phyloP scores from a whole-genome alignment of 2,329 filamentous ascomycete species.

The Trichoderma sp. region DNA sequence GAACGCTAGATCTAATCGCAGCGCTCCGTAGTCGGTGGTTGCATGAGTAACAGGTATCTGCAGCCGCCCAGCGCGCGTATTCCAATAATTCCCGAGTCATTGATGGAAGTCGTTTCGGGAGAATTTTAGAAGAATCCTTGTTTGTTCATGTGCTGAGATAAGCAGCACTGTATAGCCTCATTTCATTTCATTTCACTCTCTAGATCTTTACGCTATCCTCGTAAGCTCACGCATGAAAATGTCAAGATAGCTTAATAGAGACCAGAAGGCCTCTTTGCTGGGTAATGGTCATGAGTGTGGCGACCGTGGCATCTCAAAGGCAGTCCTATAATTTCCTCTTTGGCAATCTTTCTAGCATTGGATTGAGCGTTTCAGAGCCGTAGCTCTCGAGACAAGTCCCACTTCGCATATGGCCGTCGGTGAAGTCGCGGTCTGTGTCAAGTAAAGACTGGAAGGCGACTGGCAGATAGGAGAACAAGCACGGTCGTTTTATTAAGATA shows the following conservation, averaged over 20 bases:
- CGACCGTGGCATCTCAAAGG: neutral
- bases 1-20: constrained; percentile 4
- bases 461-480: neutral
- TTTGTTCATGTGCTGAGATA: neutral
- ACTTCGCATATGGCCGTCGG: neutral
- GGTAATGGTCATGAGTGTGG: neutral
- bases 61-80: neutral
- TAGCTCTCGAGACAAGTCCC: neutral
- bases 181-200: neutral
- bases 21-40: constrained; percentile 8
- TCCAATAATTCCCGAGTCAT: constrained; percentile 3
- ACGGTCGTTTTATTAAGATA: no score
- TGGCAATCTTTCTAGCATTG: neutral
- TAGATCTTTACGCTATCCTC: neutral
- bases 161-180: neutral
- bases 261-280: neutral
- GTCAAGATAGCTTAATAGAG: neutral
- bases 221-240: neutral
- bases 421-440: neutral
- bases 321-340: neutral
- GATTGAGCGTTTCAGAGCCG: neutral
- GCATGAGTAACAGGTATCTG: neutral
- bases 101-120: neutral
- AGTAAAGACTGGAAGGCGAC: neutral
- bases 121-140: neutral